phyloP scores from a whole-genome alignment of 164 flowering plant species.

The Vitis vinifera region DNA sequence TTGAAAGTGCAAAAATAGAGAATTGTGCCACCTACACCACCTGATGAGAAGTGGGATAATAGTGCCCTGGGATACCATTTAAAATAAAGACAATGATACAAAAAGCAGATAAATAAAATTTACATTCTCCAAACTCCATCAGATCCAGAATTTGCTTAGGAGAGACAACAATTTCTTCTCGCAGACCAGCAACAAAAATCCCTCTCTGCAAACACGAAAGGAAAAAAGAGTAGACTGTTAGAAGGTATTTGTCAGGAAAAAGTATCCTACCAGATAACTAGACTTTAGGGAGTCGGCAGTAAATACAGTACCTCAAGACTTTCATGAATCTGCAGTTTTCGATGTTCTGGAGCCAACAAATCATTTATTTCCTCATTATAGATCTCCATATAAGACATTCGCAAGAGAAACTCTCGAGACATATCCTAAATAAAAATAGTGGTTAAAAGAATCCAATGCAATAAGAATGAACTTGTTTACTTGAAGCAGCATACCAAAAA shows the following conservation, averaged over 20 bases:
- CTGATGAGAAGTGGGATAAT: no score
- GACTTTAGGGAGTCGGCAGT: background rate
- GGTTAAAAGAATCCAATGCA: background rate
- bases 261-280: background rate
- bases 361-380: constrained; percentile 98
- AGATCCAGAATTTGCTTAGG: constrained; percentile 89
- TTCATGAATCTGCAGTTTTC: constrained; percentile 92
- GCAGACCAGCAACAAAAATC: constrained; percentile 93
- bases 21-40: background rate
- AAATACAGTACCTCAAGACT: constrained; percentile 64
- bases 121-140: constrained; percentile 95
- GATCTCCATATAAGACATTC: constrained; percentile 97
- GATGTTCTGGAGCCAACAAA: constrained; percentile 84
- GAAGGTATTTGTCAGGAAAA: background rate
- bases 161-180: constrained; percentile 93
- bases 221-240: background rate
- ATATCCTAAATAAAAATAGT: constrained; percentile 40
- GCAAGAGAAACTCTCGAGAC: constrained; percentile 85
- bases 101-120: background rate
- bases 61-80: no score
- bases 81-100: background rate
- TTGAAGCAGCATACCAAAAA: no score
- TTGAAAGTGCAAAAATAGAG: background rate
- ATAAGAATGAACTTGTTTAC: no score
- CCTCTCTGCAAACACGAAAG: constrained; percentile 55